Base-by-base conservation (phyloP, 805 yeast genomes). In the Candida ipomoeae region DNA sequence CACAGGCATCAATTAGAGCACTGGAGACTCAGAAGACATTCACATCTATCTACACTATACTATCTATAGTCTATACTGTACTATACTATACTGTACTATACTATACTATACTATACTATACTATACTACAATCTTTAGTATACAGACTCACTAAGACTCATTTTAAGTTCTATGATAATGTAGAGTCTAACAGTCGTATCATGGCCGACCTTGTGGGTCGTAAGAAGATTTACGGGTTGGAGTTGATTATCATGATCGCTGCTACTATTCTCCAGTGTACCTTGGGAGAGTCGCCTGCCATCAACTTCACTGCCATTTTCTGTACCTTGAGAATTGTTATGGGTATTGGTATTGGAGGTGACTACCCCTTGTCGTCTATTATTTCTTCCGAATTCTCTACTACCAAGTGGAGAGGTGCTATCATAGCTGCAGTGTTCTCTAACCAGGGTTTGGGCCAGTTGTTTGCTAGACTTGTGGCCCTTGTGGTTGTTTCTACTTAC, bases 321-420 rank as follows among this genome's bases (percentile, higher is more conserved):
- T 72, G 84, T 10, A 83, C 85, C 63, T 84, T 83, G 74, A 86
- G 97, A 82, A 84, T 89, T 58, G 64, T 89, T 55, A 85, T 84
- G 89, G 97, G 97, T 78, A 85, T 90, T 62, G 97, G 97, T 82
- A 90, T 89, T 61, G 97, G 97, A 76, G 97, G 96, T 79, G 97
- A 89, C 75, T 89, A 89, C 69, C 96, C 97, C 59, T 78, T 90
- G 63, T 88, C 96, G 17, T 88, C 96, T n/a, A 85, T 89, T 68
- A 89, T 89, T 58, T 85, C 96, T 8, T 85, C 96, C 51, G 97
- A 89, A 76, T 89, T 89, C 64, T 80, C 96, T 26, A 88, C 96
- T 52, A 89, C 96, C 58, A 89, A 87, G 71, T 89, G 96, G 96
- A 87, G 97, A 83, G 97, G 97, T 80, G 96, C 96, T 57, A 89